A percentile compares a stretch with the other conserved stretches of the same genome.
Conservation (phyloP, 75 land plant species). For the Larix kaempferi region DNA sequence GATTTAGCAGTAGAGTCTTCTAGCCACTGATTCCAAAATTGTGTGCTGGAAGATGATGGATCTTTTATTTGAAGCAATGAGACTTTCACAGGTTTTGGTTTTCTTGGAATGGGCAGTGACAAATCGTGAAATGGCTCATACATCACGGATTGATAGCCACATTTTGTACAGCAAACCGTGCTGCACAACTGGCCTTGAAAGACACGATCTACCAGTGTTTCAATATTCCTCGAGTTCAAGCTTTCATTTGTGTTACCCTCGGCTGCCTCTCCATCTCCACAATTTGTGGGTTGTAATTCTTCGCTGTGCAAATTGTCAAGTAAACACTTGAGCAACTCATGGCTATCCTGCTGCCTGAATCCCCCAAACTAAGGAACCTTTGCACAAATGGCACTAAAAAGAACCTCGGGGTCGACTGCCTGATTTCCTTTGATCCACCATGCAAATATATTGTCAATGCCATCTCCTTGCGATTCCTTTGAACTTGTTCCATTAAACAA, state of each 20-base stretch:
- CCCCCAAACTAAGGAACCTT: constrained; percentile 94
- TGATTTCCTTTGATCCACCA: constrained; percentile 16
- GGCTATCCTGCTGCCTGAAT: constrained; percentile 95
- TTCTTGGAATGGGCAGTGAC: constrained; percentile 38
- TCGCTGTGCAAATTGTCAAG: constrained; percentile 77
- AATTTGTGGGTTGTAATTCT: constrained; percentile 32
- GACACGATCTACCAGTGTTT: constrained; percentile 39
- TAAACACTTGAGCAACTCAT: constrained; percentile 79
- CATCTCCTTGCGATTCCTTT: not conserved
- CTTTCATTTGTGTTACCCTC: not conserved
- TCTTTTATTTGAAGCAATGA: not conserved
- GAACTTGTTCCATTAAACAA: constrained; percentile 47
- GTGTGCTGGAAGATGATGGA: constrained; percentile 1
- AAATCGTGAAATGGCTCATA: constrained; percentile 46
- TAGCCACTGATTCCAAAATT: constrained; percentile 33
- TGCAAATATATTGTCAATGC: not conserved
- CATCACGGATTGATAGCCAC: constrained; percentile 39
- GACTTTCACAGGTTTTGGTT: constrained; percentile 9
- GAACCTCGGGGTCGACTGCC: constrained; percentile 40
- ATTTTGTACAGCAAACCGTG: constrained; percentile 33
- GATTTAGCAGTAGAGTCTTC: constrained; percentile 67
- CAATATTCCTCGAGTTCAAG: not conserved
- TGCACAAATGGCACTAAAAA: constrained; percentile 70
- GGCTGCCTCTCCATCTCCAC: constrained; percentile 1
- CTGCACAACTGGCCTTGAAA: constrained; percentile 45